Percentiles rank a stretch among this genome's conserved stretches.
Evolutionary conservation across 164 flowering plant genomes (phyloP).

Genomic region (Tinospora cordifolia): DNA sequence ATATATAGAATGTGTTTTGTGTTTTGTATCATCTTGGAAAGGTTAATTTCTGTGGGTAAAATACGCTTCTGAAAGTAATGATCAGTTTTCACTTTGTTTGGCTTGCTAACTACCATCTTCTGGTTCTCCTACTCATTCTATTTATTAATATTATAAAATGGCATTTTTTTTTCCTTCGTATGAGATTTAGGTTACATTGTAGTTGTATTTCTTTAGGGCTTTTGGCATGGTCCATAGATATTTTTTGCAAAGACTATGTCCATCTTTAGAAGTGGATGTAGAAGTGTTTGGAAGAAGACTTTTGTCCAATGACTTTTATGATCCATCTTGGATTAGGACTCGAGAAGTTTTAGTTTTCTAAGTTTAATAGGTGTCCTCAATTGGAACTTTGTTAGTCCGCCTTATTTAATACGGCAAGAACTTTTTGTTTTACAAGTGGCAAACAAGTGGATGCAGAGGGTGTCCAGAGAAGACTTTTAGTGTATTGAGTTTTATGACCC

Average conservation of each 20-base stretch:
- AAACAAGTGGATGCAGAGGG: neutral
- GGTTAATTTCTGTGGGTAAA: neutral
- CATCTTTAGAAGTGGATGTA: neutral
- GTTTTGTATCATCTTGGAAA: neutral
- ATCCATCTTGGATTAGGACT: neutral
- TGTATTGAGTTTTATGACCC: no score
- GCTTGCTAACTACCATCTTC: neutral
- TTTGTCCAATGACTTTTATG: neutral
- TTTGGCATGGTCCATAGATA: neutral
- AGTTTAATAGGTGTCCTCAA: neutral
- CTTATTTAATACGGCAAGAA: neutral
- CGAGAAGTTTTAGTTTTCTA: neutral
- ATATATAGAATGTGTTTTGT: neutral
- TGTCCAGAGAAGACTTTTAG: neutral
- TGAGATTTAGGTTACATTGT: no score
- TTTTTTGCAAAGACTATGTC: neutral
- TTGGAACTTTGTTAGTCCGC: neutral
- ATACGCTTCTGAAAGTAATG: no score
- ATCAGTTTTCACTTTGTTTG: no score
- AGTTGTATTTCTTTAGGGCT: neutral
- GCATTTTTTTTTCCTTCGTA: neutral
- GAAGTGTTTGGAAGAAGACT: neutral
- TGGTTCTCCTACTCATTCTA: neutral
- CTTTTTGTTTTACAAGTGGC: neutral
- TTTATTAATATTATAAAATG: neutral